Evolutionary conservation across 2,329 filamentous ascomycete genomes (phyloP), one percentile per base, ranked within the genome.

Genomic region (Xylaria sp.): DNA sequence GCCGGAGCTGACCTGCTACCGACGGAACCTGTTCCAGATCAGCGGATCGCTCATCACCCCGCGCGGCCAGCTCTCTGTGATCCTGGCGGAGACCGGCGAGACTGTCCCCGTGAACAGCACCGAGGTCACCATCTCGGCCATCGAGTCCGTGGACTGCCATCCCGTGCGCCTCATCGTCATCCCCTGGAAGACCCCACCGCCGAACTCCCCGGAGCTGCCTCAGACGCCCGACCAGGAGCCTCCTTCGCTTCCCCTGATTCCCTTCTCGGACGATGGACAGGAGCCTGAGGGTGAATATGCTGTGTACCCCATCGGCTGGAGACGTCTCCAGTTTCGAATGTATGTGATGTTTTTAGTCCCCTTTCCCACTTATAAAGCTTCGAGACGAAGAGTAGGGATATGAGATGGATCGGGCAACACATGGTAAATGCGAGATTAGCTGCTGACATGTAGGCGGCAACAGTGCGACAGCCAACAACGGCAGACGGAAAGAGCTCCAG

Each of bases 131-230:
- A 90, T 97, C 52, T 95, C 91, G 4, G 93, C 93, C 7, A 96
- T 92, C 53, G 93, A 97, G 73, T 97, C 93, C 1, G 92, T 96
- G 13, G 93, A 97, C 72, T 91, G 91, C 39, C 93, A 96, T 68
- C 79, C 90, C 0, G 91, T 97, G 49, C 93, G 95, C 68, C 87
- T 97, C 63, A 97, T 97, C 64, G 94, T 94, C 6, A 96, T 97
- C 61, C 93, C 93, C 0, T 97, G 93, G 93, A 97, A 97, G 79
- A 97, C 92, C 1, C 92, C 92, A 1, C 90, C 89, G 34, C 90
- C 90, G 54, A 90, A 88, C 74, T 85, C 87, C 2, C 82, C 85
- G n/a, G 84, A 88, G 64, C 79, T 86, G 60, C 80, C 76, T 62
- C 84, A 88, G 63, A 78, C 78, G 1, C 79, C 79, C 0, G 93